Base-by-base conservation (phyloP, 257 asterid species). In the Avicennia marina region DNA sequence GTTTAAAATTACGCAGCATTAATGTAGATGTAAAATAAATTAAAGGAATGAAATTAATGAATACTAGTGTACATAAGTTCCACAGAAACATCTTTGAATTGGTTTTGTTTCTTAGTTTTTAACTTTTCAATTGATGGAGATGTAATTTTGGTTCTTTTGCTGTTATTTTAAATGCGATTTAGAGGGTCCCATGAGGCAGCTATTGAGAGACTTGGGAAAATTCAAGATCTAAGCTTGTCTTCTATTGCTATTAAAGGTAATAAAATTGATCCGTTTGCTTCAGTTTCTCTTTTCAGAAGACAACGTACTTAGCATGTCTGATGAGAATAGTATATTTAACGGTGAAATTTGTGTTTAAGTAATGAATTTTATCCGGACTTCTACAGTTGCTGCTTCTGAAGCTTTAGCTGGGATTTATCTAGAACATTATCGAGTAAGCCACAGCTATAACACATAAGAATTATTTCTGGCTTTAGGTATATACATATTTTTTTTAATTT, bases 371-470 rank as follows among this genome's bases (percentile, higher is more conserved):
- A 21, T 60, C 62, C 38, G 40, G 71, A 44, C 60, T 71, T 61
- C 64, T 83, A 77, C 77, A 91, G 98, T 88, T 83, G 95, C 96
- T 61, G 95, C 95, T 55, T 60, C 82, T 1, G 98, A 91, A 82
- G 95, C 98, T 55, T 62, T 88, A n/a, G 87, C 69, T 25, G 98
- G 98, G 53, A 65, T 88, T 56, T 63, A 80, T 69, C 71, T 91
- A 16, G 93, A 88, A 78, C 62, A 55, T 33, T 76, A 76, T 60
- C 72, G 65, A 66, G 98, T 77, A 78, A 76, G 76, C 36, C 32
- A 7, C 10, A 43, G 41, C 31, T 22, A 51, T 40, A 42, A 17
- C 49, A n/a, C 42, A 33, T 4, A 33, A 53, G 60, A 27, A 11
- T 56, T 34, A 4, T 49, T 32, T 53, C 44, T 34, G 21, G 43